Evolutionary conservation across 192 early-diverging fungal species (phyloP), one percentile per base, ranked within the genome.

Genomic region (Coemansia guatemalensis): DNA sequence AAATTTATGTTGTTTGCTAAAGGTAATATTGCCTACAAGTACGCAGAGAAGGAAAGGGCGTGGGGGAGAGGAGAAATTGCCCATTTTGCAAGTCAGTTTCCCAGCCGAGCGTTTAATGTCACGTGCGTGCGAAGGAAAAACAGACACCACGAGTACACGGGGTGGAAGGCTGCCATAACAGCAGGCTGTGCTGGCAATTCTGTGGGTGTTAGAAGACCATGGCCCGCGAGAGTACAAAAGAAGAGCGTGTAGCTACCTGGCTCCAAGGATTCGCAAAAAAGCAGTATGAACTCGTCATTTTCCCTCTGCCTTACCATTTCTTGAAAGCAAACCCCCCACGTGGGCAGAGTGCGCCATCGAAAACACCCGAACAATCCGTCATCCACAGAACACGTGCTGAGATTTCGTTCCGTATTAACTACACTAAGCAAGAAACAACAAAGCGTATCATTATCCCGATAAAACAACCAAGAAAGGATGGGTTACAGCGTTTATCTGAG

Each of bases 401-500:
- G 52, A n/a, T n/a, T 24, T 26, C 14, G 20, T 21, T 53, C 5
- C 22, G n/a, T 25, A 58, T 41, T 58, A 11, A 20, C 12, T 26
- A 12, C 41, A 21, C 33, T 12, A 23, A 27, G 48, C 58, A 48
- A n/a, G 29, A 20, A 60, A 20, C n/a, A 48, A 26, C 58, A 12
- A 30, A 1, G 20, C 47, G 26, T 32, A 5, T 11, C 7, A 2
- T 6, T 27, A 27, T n/a, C 6, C 22, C 12, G 12, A 8, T 26
- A 9, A 30, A 58, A 26, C 21, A 59, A 8, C 30, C 29, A 27
- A 12, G 25, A 21, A 23, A 29, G 23, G 12, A 41, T 41, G 33
- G 39, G 33, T 14, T 29, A 57, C 30, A 60, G 55, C 61, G 58
- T 52, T 41, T 80, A 80, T 26, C 64, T 80, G 47, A 80, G 77